Evolutionary conservation across 768 basidiomycete species (phyloP), one percentile per base, ranked within the genome.

Genomic region (Amanita pallidorosea): DNA sequence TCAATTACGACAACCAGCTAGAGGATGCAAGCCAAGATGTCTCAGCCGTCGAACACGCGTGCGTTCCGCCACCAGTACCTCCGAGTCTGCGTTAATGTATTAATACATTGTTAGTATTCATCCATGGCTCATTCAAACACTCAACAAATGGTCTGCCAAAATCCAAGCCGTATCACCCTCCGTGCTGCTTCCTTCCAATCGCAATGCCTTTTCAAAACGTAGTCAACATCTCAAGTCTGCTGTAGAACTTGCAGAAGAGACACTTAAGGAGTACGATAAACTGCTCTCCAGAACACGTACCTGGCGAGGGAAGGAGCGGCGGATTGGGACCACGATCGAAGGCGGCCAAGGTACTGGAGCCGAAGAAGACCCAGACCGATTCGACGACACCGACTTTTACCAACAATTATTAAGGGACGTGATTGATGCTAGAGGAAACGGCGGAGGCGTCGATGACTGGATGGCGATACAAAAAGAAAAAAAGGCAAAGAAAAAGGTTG

Each of bases 361-460:
- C 8, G 61, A 58, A 33, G 57, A 62, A 38, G 72, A 71, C 53
- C 47, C 56, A 2, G 80, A 84, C 52, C 61, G 83, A 20, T 95
- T 89, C 61, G 90, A 94, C 57, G 92, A 95, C 61, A n/a, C n/a
- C n/a, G 93, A 94, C 61, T 95, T 93, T 62, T 99, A 99, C 63
- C 90, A 94, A 61, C 83, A 90, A 57, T 67, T 98, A 45, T 69
- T 99, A 47, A 74, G 94, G 41, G 93, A 97, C 63, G 79, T 98
- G 49, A 96, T 98, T 49, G 90, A 94, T 56, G 66, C 85, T 11
- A 71, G 70, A 27, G 72, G 72, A 27, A 66, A 69, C 52, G 70
- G n/a, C n/a, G n/a, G 62, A 22, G 71, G 68, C 12, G 68, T 63
- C 37, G 74, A 76, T 34, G 80, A 83, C 58, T 87, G 86, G 86